Evolutionary conservation across 306 rosid species (phyloP), one percentile per base, ranked within the genome.

Genomic region (Trifolium repens): DNA sequence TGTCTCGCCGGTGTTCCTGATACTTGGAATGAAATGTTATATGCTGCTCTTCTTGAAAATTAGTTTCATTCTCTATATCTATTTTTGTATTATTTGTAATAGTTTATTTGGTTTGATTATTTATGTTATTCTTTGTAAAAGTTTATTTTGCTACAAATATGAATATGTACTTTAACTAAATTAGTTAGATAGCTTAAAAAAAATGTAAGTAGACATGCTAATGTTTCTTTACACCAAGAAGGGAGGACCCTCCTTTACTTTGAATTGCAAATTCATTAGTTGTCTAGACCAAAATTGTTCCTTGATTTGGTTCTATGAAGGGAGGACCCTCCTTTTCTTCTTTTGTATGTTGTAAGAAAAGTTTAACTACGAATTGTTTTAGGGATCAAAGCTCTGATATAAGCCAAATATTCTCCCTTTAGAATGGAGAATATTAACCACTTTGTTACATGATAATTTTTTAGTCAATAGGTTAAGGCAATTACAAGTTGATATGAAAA

Each of bases 1-100:
- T 92, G 97, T 69, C 81, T 88, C 0, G 80, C 91, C 2, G 93
- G 97, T 58, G 88, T 80, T 78, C 97, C 93, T 37, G 96, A 92
- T 81, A 6, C 86, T 73, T 92, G 96, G 93, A 92, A 92, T 85
- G 89, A 87, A 64, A 78, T 92, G 15, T 71, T 90, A 19, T 81
- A 87, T 76, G 91, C 93, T 24, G 27, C 60, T 47, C 73, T 69
- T 27, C 10, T 46, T 46, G 13, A 46, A 44, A 26, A 26, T n/a
- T 67, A 67, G 8, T 35, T 63, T 35, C 40, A 63, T 63, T 15
- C 46, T 8, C n/a, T 63, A n/a, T 35, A 16, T 35, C 14, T 35
- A 9, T 63, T 32, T 7, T 61, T 24, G 2, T 39, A 63, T 8
- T 63, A 12, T 63, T 63, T 16, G 40, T 26, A 10, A 26, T 27